Evolutionary conservation across 2,329 filamentous ascomycete species (phyloP), one percentile per base, ranked within the genome.

Genomic region (Metarhizium rileyi): DNA sequence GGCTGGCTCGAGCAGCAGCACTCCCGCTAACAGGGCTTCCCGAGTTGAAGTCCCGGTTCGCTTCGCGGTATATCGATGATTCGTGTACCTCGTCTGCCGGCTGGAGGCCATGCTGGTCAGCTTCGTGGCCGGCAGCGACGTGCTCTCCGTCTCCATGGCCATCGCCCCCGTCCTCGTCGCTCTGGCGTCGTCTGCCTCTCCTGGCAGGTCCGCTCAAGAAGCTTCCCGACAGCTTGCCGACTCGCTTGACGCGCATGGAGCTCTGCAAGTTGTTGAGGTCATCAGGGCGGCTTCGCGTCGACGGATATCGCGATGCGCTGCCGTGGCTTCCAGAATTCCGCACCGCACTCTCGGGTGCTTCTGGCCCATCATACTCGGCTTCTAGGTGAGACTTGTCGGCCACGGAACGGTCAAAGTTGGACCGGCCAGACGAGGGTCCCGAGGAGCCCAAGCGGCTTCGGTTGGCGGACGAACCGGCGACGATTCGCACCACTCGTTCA

Each of bases 141-240:
- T 57, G 62, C 2, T 75, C 72, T 20, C 64, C 68, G 8, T 76
- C 73, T 7, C 56, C 64, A 30, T 72, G 65, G 2, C 51, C 65
- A 49, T 76, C 76, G 5, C 63, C 77, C 36, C n/a, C n/a, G n/a
- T 85, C 82, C 54, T 87, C 84, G 54, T 86, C 83, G 57, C 83
- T 86, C 58, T 77, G 77, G 51, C 81, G 72, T 55, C 83, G 75
- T 53, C 86, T 77, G 25, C 87, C 88, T 56, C 89, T 76, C 49
- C 88, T 79, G 20, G 88, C 86, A 26, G 88, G 88, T 1, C 86
- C 87, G 57, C 86, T 89, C 22, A 93, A 71, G 56, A 91, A 90
- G 52, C 81, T 85, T 1, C 87, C 88, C 2, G 84, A 80, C 7
- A 85, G 74, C 65, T 87, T 87, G 16, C 84, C 84, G 14, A 88